Evolutionary conservation across 2,329 filamentous ascomycete species (phyloP), one percentile per base, ranked within the genome.

Genomic region (Colletotrichum lupini): DNA sequence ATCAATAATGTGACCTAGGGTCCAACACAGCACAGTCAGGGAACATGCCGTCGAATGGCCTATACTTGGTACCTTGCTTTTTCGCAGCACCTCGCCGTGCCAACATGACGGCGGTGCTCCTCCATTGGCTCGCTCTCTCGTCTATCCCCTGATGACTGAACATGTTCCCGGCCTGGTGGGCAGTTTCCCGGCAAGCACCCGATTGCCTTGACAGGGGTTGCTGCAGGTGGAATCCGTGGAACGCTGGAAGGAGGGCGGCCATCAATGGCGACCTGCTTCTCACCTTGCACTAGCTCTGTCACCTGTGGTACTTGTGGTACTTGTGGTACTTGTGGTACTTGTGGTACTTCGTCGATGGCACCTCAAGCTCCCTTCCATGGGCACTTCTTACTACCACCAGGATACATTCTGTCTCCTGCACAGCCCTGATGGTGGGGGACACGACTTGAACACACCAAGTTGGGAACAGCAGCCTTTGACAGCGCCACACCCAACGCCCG

Each of bases 131-230:
- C 61, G 22, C 19, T 58, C 22, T 30, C 24, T 16, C 58, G 57
- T 26, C 58, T 65, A 30, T 28, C 60, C 66, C 59, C 66, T 59
- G 71, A 61, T 42, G 32, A 32, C 66, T 59, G 71, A 61, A 32
- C 22, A 22, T 24, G 49, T 26, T 71, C 70, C 60, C 66, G 69
- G 61, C 22, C 60, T 65, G 46, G 56, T 56, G 70, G 70, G 56
- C 56, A 42, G 57, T 57, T 42, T 68, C 66, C 46, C 70, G 67
- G 70, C 70, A 70, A 70, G 67, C 67, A 65, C 60, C 42, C 70
- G 28, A 65, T 26, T 59, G 26, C 14, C 19, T 58, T 52, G 42
- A 35, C 70, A 73, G 70, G 70, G 71, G 67, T 65, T n/a, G 58
- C 59, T 70, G 71, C 71, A 62, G 67, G 60, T 61, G 65, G 5